Base-by-base conservation (phyloP, 2,329 filamentous ascomycete species). In the Aspergillus eucalypticola region DNA sequence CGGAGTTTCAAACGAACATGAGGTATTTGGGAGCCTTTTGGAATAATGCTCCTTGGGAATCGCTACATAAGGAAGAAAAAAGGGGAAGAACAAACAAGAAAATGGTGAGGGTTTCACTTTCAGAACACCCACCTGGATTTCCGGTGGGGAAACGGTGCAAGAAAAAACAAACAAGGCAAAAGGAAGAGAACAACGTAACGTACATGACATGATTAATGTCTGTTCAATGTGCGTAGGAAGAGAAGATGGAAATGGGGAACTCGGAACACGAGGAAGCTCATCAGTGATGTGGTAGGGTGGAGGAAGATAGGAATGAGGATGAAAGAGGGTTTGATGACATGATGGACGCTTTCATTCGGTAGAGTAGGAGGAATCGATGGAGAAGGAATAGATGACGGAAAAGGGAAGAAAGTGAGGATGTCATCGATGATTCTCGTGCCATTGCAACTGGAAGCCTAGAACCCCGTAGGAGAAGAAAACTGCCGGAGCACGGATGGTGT, bases 381-480 rank as follows among this genome's bases (percentile, higher is more conserved):
- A 35, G 32, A 13, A 15, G 11, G 32, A 13, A 2, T 4, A 13
- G 32, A 11, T 13, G 32, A 35, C 32, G 11, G 32, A 5, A 13
- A 35, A 35, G 11, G 54, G 58, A 52, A 54, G 39, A 57, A 58
- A 54, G 44, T 54, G 32, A 35, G 32, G 4, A 35, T 35, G 54
- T 63, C 19, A 50, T 54, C 60, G 60, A 63, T 54, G 44, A 51
- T 59, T 58, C 52, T 35, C 32, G 38, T 50, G 56, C 62, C 32
- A 35, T 13, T 35, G 64, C 66, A 53, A 62, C 61, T 57, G 61
- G 68, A 62, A 68, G 62, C 69, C 60, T 73, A 77, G 62, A 76
- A 71, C 29, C 75, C 73, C 57, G 73, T 67, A 21, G 70, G 74
- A 59, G 77, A 76, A 59, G 71, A 69, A 61, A 74, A 76, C 60